These are phyloP conservation scores for Termitomyces bulborhizus DNA, from an alignment of 768 basidiomycete species.

Conservation along the genomic window DNA sequence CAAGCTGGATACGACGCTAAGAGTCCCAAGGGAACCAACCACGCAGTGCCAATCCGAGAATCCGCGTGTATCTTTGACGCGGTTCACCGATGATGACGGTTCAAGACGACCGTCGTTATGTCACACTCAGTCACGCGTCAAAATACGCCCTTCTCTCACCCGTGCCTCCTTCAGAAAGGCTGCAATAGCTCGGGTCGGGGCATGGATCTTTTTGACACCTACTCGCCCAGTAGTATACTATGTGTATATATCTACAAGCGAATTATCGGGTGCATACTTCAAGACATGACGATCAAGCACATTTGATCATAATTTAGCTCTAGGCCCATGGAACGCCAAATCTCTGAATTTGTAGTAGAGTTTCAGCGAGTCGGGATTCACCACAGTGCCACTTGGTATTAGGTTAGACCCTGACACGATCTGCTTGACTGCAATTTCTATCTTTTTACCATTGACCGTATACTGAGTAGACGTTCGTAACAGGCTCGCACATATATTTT, in stretches of 20 bases:
- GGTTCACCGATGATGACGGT: too few relatives aligned
- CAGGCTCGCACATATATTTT: too few relatives aligned
- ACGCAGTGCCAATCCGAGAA: too few relatives aligned
- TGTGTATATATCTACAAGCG: not conserved
- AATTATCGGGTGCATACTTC: not conserved
- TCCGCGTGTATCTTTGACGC: too few relatives aligned
- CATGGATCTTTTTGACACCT: too few relatives aligned
- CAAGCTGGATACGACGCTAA: too few relatives aligned
- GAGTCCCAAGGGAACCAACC: too few relatives aligned
- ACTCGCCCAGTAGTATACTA: not conserved
- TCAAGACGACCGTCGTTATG: too few relatives aligned
- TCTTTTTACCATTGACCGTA: constrained; percentile 73
- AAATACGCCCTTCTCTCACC: too few relatives aligned
- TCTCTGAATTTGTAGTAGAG: constrained; percentile 60
- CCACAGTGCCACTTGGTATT: constrained; percentile 68
- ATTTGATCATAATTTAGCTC: constrained; percentile 11
- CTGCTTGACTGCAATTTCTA: constrained; percentile 75
- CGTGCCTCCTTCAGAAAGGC: too few relatives aligned
- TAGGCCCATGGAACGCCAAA: constrained; percentile 21
- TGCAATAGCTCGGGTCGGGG: too few relatives aligned
- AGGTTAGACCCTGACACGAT: constrained; percentile 63
- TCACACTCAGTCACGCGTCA: too few relatives aligned
- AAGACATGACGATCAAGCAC: not conserved
- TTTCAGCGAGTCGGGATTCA: constrained; percentile 62
- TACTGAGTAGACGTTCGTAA: constrained; percentile 34